phyloP scores from a whole-genome alignment of 129 eudicot species.

The Ambrosia trifida region DNA sequence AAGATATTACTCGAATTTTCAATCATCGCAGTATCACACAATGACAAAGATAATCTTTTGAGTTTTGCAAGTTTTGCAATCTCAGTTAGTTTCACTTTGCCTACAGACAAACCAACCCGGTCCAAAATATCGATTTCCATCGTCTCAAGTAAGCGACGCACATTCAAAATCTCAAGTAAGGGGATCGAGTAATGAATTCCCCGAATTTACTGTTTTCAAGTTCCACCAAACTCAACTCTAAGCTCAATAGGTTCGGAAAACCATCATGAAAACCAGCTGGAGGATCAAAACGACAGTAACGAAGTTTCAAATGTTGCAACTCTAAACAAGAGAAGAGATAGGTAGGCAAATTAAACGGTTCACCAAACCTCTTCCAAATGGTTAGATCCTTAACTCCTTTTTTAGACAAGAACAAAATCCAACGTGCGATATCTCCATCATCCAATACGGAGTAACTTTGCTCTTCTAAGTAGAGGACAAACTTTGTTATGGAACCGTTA shows the following conservation, averaged over 20 bases:
- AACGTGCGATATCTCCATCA: background rate
- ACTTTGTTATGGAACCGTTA: slow-evolving; percentile 11
- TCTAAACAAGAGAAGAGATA: background rate
- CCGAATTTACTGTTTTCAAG: background rate
- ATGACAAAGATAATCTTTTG: background rate
- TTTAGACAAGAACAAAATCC: background rate
- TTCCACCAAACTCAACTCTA: background rate
- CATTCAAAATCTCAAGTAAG: background rate
- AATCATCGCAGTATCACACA: background rate
- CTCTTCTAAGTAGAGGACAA: background rate
- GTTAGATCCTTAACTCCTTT: slow-evolving; percentile 8
- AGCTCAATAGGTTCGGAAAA: slow-evolving; percentile 18
- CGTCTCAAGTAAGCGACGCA: background rate
- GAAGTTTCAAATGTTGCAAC: background rate
- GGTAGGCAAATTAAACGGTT: background rate
- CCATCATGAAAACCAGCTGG: background rate
- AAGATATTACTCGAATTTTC: background rate
- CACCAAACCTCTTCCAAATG: background rate
- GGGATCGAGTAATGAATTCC: background rate
- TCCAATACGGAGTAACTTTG: background rate
- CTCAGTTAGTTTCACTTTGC: background rate
- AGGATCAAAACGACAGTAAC: background rate
- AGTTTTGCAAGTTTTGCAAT: slow-evolving; percentile 13
- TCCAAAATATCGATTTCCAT: too few species aligned
- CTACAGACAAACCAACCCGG: too few species aligned